phyloP scores from a whole-genome alignment of 1,284 basidiomycete species.

The Ustilago nuda region DNA sequence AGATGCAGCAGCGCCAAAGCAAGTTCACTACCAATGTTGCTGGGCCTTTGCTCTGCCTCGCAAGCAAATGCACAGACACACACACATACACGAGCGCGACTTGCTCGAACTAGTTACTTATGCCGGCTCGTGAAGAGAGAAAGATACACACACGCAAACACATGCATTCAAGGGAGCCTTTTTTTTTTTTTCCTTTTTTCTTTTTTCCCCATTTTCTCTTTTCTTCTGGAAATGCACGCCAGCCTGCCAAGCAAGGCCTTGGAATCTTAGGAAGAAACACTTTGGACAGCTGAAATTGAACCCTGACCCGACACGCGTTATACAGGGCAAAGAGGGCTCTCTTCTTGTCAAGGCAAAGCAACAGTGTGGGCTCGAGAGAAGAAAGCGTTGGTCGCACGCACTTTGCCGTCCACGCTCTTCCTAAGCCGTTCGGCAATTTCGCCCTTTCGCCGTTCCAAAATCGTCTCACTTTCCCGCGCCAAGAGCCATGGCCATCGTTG shows the following conservation, averaged over 20 bases:
- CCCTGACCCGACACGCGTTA: background rate
- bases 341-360: background rate
- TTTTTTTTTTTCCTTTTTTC: background rate
- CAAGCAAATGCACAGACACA: background rate
- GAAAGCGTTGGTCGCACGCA: constrained; percentile 6
- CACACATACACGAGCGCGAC: constrained; percentile 7
- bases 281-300: constrained; percentile 10
- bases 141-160: constrained; percentile 4
- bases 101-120: background rate
- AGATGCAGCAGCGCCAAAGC: constrained; percentile 5
- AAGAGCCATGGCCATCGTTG: background rate
- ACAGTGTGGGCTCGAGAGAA: background rate
- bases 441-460: background rate
- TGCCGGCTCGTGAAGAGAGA: constrained; percentile 13
- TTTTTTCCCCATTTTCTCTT: background rate
- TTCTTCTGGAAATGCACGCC: background rate
- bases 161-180: constrained; percentile 3
- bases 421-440: background rate
- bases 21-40: background rate
- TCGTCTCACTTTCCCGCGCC: background rate
- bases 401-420: background rate
- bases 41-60: constrained; percentile 1
- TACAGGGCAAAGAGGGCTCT: background rate
- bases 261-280: constrained; percentile 7
- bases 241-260: constrained; percentile 13